These are phyloP conservation scores for Ogataea trehalophila DNA, from an alignment of 805 yeast genomes.

Conservation along the genomic window DNA sequence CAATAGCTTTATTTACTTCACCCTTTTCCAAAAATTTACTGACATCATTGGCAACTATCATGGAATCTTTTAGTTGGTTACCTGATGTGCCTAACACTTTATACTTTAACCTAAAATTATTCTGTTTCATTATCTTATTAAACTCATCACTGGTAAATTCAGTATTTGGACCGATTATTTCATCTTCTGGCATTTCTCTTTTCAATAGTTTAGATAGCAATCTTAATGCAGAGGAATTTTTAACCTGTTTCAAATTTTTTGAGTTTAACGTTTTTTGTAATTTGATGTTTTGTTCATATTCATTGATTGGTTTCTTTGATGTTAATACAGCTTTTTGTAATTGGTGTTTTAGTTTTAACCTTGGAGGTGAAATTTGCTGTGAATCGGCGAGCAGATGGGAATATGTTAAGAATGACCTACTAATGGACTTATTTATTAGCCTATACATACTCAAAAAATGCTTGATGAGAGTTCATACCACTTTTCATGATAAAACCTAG, in stretches of 20 bases:
- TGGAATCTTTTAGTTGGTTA: constrained; percentile 54
- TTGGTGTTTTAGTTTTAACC: constrained; percentile 7
- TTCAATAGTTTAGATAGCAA: constrained; percentile 19
- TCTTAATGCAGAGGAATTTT: constrained; percentile 25
- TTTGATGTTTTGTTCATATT: constrained; percentile 1
- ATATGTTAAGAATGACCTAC: too few relatives aligned
- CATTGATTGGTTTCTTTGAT: constrained; percentile 9
- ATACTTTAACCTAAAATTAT: constrained; percentile 42
- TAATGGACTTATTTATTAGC: too few relatives aligned
- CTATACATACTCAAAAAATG: too few relatives aligned
- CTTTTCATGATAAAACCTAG: background rate
- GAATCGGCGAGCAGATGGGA: too few relatives aligned
- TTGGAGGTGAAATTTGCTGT: too few relatives aligned
- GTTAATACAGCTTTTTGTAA: constrained; percentile 10
- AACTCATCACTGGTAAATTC: constrained; percentile 24
- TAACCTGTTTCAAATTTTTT: constrained; percentile 22
- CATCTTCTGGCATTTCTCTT: constrained; percentile 14
- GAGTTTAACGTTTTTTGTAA: constrained; percentile 5
- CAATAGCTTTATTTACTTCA: constrained; percentile 46
- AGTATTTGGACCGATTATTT: constrained; percentile 20
- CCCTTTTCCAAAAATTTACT: constrained; percentile 45
- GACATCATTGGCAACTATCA: constrained; percentile 49
- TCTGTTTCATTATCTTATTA: constrained; percentile 17
- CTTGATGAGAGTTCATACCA: too few relatives aligned
- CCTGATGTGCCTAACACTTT: constrained; percentile 56